phyloP scores from a whole-genome alignment of 2,329 filamentous ascomycete species.

The Xylaria sp. region DNA sequence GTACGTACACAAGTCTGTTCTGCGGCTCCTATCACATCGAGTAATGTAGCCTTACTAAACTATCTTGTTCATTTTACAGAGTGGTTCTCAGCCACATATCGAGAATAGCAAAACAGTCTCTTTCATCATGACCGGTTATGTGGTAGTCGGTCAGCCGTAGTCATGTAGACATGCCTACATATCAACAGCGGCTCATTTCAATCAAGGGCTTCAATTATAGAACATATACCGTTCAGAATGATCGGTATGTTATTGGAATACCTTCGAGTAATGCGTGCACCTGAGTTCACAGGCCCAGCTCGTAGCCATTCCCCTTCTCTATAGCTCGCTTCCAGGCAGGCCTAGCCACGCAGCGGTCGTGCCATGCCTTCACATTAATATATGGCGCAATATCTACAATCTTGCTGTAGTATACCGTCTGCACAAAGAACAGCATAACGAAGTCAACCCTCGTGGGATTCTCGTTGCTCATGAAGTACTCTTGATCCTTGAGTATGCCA shows the following conservation, averaged over 20 bases:
- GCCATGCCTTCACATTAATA: constrained; percentile 38
- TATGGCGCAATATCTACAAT: constrained; percentile 39
- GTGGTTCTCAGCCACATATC: not conserved
- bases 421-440: constrained; percentile 37
- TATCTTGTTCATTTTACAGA: not conserved
- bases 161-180: not conserved
- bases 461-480: constrained; percentile 37
- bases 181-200: not conserved
- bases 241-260: not conserved
- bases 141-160: not conserved
- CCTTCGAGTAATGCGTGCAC: not conserved
- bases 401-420: constrained; percentile 26
- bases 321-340: constrained; percentile 40
- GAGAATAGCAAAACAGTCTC: not conserved
- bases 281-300: constrained; percentile 7
- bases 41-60: not conserved
- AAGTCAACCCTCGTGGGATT: constrained; percentile 40
- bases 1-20: no score
- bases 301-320: constrained; percentile 41
- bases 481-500: constrained; percentile 24
- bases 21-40: not conserved
- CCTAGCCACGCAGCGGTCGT: constrained; percentile 36
- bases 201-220: not conserved
- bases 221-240: no score
- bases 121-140: not conserved